Evolutionary conservation across 148 eudicot species (phyloP).

Genomic region (Fagopyrum homotropicum): DNA sequence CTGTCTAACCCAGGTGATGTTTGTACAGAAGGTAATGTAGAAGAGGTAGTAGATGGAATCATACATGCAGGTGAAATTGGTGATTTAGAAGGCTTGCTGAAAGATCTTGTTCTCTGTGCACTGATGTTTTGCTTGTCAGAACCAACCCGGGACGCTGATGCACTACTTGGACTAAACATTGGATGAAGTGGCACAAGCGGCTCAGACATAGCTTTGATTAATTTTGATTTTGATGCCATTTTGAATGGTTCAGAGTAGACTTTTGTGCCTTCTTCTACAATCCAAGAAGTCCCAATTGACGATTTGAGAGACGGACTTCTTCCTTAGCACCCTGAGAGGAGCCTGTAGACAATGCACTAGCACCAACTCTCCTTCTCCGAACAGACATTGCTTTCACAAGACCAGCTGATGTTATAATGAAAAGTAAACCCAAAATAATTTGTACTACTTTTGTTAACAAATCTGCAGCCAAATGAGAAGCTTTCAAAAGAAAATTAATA

Average conservation of each 20-base stretch:
- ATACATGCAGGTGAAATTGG: slow-evolving; percentile 62
- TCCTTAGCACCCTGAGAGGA: slow-evolving; percentile 41
- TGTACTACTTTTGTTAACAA: slow-evolving; percentile 35
- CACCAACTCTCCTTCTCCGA: slow-evolving; percentile 34
- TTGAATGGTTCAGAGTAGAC: slow-evolving; percentile 35
- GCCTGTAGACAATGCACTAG: slow-evolving; percentile 24
- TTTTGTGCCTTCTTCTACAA: slow-evolving; percentile 40
- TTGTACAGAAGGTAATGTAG: slow-evolving; percentile 45
- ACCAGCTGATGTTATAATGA: slow-evolving; percentile 58
- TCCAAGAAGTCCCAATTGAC: slow-evolving; percentile 69
- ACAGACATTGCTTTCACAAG: slow-evolving; percentile 49
- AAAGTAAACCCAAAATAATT: slow-evolving; percentile 29
- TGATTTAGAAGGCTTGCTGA: slow-evolving; percentile 54
- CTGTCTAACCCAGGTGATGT: slow-evolving; percentile 53
- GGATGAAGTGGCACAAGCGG: slow-evolving; percentile 77
- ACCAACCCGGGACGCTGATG: slow-evolving; percentile 42
- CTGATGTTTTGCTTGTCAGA: slow-evolving; percentile 46
- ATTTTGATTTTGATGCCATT: slow-evolving; percentile 1
- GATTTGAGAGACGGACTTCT: slow-evolving; percentile 48
- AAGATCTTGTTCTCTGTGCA: slow-evolving; percentile 46
- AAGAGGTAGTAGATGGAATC: slow-evolving; percentile 41
- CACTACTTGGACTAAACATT: slow-evolving; percentile 31
- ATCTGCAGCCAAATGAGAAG: slow-evolving; percentile 39
- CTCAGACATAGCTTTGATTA: slow-evolving; percentile 26
- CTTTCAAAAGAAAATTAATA: background rate